Conservation (phyloP, 1,284 basidiomycete species). For the Moesziomyces antarcticus region DNA sequence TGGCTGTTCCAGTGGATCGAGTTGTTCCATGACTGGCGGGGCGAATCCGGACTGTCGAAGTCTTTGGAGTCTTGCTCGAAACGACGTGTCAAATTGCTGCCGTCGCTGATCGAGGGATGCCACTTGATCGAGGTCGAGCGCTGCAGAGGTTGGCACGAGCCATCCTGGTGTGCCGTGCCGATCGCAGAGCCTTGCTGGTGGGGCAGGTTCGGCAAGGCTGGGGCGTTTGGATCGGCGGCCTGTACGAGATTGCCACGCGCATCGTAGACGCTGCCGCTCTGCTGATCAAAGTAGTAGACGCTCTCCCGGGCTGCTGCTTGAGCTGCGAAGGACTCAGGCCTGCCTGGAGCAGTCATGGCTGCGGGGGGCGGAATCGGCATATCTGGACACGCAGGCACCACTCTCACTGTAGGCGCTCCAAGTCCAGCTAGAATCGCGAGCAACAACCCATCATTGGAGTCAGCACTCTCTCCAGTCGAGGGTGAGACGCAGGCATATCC, state of each 20-base stretch:
- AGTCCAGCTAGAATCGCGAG: slow-evolving; percentile 7
- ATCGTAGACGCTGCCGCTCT: slow-evolving; percentile 30
- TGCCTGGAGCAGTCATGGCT: slow-evolving; percentile 1
- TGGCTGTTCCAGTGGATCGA: slow-evolving; percentile 6
- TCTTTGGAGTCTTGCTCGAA: slow-evolving; percentile 12
- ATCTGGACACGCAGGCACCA: slow-evolving; percentile 11
- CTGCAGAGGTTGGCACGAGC: background rate
- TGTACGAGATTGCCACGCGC: slow-evolving; percentile 18
- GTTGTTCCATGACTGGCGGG: slow-evolving; percentile 12
- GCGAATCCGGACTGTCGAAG: slow-evolving; percentile 7
- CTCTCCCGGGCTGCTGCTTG: background rate
- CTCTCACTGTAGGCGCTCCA: slow-evolving; percentile 4
- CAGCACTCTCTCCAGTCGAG: too few relatives aligned
- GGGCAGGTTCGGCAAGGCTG: background rate
- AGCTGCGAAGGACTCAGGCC: background rate
- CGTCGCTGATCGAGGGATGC: slow-evolving; percentile 29
- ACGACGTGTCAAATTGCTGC: slow-evolving; percentile 1
- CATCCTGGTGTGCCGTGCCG: background rate
- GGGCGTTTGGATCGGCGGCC: background rate
- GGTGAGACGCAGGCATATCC: background rate
- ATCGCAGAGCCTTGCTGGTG: background rate
- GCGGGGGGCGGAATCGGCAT: slow-evolving; percentile 2
- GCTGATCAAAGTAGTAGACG: slow-evolving; percentile 36
- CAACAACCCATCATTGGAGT: background rate
- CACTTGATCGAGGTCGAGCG: slow-evolving; percentile 41